Evolutionary conservation across 208 protist genomes (phyloP).

Genomic region (Trypanosoma rangeli): DNA sequence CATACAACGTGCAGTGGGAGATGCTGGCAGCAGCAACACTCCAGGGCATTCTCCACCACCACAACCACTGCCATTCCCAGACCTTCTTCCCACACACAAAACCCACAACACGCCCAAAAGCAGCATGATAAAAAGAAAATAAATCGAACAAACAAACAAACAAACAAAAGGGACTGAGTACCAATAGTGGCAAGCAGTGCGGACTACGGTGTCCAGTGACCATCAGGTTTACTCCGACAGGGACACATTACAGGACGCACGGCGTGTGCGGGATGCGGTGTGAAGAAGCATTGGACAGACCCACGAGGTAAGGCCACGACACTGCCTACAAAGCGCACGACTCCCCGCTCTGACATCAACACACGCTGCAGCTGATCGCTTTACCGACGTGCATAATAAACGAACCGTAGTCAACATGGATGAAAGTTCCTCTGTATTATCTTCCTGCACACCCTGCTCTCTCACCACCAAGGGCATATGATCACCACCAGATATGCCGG

Average conservation of each 20-base stretch:
- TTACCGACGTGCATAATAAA: conserved; percentile 18
- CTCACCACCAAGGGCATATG: neutral
- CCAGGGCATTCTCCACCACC: too few relatives aligned
- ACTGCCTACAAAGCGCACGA: conserved; percentile 2
- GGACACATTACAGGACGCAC: neutral
- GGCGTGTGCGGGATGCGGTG: neutral
- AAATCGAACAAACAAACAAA: neutral
- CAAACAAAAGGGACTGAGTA: neutral
- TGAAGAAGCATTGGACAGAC: conserved; percentile 5
- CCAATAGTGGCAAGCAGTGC: neutral
- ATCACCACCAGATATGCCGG: neutral
- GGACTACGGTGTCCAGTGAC: neutral
- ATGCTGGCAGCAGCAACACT: too few relatives aligned
- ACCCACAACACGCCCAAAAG: too few relatives aligned
- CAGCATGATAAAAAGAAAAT: neutral
- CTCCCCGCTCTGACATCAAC: conserved; percentile 9
- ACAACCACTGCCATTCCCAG: too few relatives aligned
- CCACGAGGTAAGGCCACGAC: conserved; percentile 1
- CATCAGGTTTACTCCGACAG: neutral
- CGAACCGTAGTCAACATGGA: conserved; percentile 5
- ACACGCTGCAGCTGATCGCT: conserved; percentile 18
- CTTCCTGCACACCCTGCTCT: neutral
- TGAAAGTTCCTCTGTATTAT: neutral
- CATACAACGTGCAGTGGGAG: too few relatives aligned
- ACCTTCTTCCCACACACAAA: too few relatives aligned